Base-by-base conservation (phyloP, 225 moss, liverwort and hornwort genomes). In the Lunularia cruciata region DNA sequence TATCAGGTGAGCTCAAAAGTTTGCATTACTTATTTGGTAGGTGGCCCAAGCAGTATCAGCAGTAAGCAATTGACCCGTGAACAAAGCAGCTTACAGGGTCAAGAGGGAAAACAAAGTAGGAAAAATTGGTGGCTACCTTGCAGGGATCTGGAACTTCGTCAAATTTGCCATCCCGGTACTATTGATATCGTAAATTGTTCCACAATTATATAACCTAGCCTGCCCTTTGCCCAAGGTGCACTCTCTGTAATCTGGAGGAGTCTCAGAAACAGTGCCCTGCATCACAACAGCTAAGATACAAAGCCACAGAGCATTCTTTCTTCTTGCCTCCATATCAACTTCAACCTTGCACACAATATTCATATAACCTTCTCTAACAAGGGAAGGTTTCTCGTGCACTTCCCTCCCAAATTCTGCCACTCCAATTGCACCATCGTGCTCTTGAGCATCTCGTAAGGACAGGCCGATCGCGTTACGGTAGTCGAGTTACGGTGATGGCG, bases 121-220 rank as follows among this genome's bases (percentile, higher is more conserved):
- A n/a, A n/a, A n/a, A n/a, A n/a, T n/a, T n/a, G n/a, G n/a, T n/a
- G 0, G n/a, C 2, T 61, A 86, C 84, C 88, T 84, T 47, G 46
- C 72, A 57, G 87, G 85, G 70, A 67, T 84, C 0, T 82, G 47
- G 27, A 83, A 56, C 5, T 65, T 71, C n/a, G 73, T 56, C 0
- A 95, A 59, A 30, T 80, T 63, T 2, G 79, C 85, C 64, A 68
- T 13, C 28, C 79, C 72, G 36, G 80, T 70, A 9, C 84, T 74
- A 40, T 71, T 25, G 20, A 67, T 59, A 5, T 90, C 75, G 61
- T 75, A 84, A 28, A 81, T 83, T 26, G 38, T 61, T 0, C 84
- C 79, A 46, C 95, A 95, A 57, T 95, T 95, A 42, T 92, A 95
- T 27, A 95, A 48, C 56, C 76, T 77, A 22, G 87, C 57, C 65